These are phyloP conservation scores for Poa annua DNA, from an alignment of 176 grass and related monocot genomes.

Conservation along the genomic window DNA sequence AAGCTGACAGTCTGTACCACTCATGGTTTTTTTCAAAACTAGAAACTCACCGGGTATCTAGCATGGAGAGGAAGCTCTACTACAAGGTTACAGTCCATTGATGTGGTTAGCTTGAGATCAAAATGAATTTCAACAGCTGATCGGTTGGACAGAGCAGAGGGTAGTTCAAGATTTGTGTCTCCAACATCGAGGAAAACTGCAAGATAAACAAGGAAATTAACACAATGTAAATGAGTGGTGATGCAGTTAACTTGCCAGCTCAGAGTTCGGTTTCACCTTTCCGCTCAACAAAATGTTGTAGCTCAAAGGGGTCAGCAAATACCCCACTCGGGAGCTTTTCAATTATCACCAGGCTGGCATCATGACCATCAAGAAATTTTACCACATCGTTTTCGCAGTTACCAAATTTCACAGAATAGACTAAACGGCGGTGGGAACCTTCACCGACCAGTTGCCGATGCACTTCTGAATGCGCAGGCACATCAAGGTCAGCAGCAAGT, in stretches of 20 bases:
- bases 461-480: conserved; percentile 45
- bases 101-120: conserved; percentile 35
- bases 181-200: conserved; percentile 74
- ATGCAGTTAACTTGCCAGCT: not conserved
- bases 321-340: conserved; percentile 71
- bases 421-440: conserved; percentile 80
- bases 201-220: conserved; percentile 27
- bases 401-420: conserved; percentile 62
- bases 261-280: conserved; percentile 55
- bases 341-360: conserved; percentile 64
- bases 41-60: conserved; percentile 80
- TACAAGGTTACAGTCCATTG: conserved; percentile 41
- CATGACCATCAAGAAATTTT: conserved; percentile 47
- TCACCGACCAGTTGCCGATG: conserved; percentile 60
- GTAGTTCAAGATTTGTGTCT: conserved; percentile 83
- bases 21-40: conserved; percentile 13
- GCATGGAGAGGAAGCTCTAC: conserved; percentile 83
- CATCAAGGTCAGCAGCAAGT: conserved; percentile 30
- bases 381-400: conserved; percentile 35
- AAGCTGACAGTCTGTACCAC: not conserved
- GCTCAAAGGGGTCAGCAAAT: conserved; percentile 89
- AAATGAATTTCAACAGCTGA: conserved; percentile 87
- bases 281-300: conserved; percentile 72
- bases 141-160: conserved; percentile 76
- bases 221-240: not conserved